These are phyloP conservation scores for Anaeramoeba ignava DNA, from an alignment of 78 protist genomes.

Conservation along the genomic window DNA sequence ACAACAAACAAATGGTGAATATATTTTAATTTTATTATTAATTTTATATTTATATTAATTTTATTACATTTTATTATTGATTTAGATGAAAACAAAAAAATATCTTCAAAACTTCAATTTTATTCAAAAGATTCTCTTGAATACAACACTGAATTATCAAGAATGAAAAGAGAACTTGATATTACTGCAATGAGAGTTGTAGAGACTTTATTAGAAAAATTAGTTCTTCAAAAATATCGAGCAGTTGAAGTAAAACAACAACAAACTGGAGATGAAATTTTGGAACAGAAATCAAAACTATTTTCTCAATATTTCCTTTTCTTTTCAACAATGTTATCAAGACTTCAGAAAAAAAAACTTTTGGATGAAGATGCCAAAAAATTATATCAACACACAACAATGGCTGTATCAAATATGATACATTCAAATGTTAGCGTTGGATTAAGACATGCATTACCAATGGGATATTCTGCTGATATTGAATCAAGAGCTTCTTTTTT, in stretches of 20 bases:
- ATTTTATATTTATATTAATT: too few relatives aligned
- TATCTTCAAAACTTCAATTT: not conserved
- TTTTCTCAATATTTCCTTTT: slow-evolving; percentile 42
- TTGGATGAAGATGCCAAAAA: not conserved
- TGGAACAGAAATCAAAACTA: slow-evolving; percentile 11
- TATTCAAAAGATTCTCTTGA: not conserved
- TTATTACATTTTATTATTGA: too few relatives aligned
- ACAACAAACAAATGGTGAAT: too few relatives aligned
- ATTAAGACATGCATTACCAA: not conserved
- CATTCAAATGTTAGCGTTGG: not conserved
- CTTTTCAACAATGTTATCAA: slow-evolving; percentile 27
- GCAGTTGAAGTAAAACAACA: not conserved
- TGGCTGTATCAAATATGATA: not conserved
- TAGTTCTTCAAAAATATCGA: not conserved
- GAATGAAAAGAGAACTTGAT: not conserved
- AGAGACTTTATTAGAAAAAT: not conserved
- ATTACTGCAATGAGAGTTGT: not conserved
- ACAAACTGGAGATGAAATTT: slow-evolving; percentile 9
- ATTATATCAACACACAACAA: not conserved
- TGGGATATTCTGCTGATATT: not conserved
- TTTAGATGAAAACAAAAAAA: too few relatives aligned
- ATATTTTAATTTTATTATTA: too few relatives aligned
- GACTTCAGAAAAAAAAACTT: not conserved
- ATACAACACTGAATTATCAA: not conserved
- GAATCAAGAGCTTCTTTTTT: not conserved